Conservation (phyloP, 495 filamentous ascomycete genomes). For the Penicillium mononematosum region DNA sequence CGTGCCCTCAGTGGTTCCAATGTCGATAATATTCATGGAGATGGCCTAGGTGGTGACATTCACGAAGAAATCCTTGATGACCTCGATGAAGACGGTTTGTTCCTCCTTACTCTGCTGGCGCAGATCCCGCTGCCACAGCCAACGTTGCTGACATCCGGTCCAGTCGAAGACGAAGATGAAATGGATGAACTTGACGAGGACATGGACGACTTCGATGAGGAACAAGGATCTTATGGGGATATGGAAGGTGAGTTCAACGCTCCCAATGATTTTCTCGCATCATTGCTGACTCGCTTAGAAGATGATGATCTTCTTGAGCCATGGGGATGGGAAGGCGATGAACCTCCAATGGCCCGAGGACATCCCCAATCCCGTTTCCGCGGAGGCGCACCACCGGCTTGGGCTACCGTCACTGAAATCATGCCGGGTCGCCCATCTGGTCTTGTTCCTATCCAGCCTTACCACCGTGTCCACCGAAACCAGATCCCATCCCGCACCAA, state of each 20-base stretch:
- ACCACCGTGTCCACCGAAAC: conserved; percentile 52
- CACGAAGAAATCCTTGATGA: conserved; percentile 63
- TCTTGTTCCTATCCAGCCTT: conserved; percentile 50
- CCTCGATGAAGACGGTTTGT: conserved; percentile 65
- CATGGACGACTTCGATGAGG: conserved; percentile 51
- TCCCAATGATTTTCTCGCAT: not conserved
- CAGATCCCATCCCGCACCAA: conserved; percentile 49
- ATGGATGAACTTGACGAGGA: conserved; percentile 50
- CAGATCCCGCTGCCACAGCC: not conserved
- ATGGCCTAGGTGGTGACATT: conserved; percentile 40
- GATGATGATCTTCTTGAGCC: conserved; percentile 55
- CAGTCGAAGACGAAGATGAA: conserved; percentile 50
- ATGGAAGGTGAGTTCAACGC: conserved; percentile 38
- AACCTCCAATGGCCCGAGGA: conserved; percentile 41
- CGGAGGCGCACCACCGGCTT: conserved; percentile 35
- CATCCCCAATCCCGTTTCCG: conserved; percentile 51
- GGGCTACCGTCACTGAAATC: conserved; percentile 47
- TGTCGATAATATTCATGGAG: conserved; percentile 37
- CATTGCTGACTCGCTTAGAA: conserved; percentile 19
- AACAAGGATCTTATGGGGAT: conserved; percentile 44
- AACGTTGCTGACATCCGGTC: conserved; percentile 9
- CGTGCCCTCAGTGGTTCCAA: conserved; percentile 44
- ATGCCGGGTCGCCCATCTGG: conserved; percentile 41
- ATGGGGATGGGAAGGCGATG: conserved; percentile 58
- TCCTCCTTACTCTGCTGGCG: not conserved